Conservation (phyloP, 768 basidiomycete species). For the Exsudoporus frostii region DNA sequence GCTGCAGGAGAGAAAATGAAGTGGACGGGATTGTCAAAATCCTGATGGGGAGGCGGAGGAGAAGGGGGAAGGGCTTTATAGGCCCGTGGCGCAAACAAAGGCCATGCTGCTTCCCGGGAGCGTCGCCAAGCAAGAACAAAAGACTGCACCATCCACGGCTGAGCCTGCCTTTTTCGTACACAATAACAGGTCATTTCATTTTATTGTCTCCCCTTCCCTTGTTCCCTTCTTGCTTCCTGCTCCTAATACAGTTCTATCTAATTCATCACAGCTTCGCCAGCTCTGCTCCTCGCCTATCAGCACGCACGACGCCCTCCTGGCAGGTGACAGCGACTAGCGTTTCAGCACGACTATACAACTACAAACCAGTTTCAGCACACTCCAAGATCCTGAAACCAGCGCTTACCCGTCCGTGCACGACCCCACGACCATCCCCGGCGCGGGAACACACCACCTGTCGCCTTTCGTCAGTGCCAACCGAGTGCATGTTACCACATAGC, state of each 20-base stretch:
- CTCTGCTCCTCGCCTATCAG: conserved; percentile 46
- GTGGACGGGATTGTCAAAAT: conserved; percentile 36
- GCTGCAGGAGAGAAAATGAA: conserved; percentile 22
- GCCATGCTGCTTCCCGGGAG: conserved; percentile 7
- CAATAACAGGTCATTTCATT: conserved; percentile 26
- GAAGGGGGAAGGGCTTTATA: conserved; percentile 26
- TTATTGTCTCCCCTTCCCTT: conserved; percentile 21
- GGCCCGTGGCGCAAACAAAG: conserved; percentile 3
- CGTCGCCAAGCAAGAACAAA: conserved; percentile 38
- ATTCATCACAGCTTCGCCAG: conserved; percentile 20
- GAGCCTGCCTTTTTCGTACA: conserved; percentile 26
- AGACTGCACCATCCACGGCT: conserved; percentile 8
- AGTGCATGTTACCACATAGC: conserved; percentile 18
- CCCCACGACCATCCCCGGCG: conserved; percentile 61
- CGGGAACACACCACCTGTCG: conserved; percentile 61
- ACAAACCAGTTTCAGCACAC: conserved; percentile 8
- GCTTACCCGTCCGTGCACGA: conserved; percentile 68
- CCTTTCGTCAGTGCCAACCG: not conserved
- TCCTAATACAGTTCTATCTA: conserved; percentile 10
- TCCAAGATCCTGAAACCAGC: not conserved
- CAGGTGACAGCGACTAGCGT: conserved; percentile 69
- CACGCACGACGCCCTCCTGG: conserved; percentile 78
- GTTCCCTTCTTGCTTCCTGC: conserved; percentile 18
- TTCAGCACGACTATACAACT: conserved; percentile 72
- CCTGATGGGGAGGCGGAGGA: conserved; percentile 18